A percentile compares a stretch with the other conserved stretches of the same genome.
Conservation (phyloP, 1,284 basidiomycete genomes). For the Sanghuangporus weigelae region DNA sequence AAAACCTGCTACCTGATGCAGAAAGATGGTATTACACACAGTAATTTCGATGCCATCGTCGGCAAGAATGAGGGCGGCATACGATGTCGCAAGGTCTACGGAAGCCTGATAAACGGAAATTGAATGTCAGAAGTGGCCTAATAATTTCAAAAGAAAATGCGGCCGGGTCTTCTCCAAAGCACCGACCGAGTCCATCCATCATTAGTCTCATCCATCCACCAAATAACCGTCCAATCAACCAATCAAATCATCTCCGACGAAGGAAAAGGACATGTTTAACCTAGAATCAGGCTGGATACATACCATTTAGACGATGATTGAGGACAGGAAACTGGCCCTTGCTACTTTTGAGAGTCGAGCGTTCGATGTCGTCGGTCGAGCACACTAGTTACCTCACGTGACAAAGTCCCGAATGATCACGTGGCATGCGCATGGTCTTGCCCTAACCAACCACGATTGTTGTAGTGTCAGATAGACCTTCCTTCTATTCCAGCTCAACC, state of each 20-base stretch:
- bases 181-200: not conserved
- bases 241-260: not conserved
- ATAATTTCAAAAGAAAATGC: not conserved
- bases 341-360: not conserved
- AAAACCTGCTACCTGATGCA: not conserved
- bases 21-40: slow-evolving; percentile 49
- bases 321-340: not conserved
- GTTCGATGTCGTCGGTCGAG: not conserved
- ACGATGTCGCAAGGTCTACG: slow-evolving; percentile 79
- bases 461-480: not conserved
- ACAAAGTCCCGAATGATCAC: not conserved
- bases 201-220: not conserved
- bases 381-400: not conserved
- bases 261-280: not conserved
- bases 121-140: not conserved
- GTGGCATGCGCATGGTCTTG: not conserved
- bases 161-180: no score
- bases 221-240: not conserved
- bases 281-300: not conserved
- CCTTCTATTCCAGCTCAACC: no score
- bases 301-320: not conserved
- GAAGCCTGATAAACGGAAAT: not conserved
- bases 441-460: not conserved
- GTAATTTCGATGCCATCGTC: slow-evolving; percentile 97
- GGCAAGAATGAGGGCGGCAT: slow-evolving; percentile 94